These are phyloP conservation scores for Platanus orientalis DNA, from an alignment of 164 flowering plant genomes.

Conservation along the genomic window DNA sequence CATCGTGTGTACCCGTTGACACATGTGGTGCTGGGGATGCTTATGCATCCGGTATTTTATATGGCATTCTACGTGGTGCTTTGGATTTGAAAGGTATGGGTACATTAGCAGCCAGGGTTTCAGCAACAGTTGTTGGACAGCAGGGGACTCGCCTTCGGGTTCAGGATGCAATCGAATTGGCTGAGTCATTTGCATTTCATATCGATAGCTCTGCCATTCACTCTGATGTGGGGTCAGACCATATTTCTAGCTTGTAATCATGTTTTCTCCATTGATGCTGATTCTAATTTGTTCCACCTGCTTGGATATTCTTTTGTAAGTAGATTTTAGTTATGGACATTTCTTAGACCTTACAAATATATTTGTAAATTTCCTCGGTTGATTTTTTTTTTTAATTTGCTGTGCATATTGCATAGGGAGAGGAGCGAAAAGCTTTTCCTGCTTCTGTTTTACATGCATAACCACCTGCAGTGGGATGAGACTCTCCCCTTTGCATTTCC, in stretches of 20 bases:
- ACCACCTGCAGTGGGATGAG: not conserved
- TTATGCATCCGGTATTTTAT: conserved; percentile 88
- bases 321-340: not conserved
- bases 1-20: conserved; percentile 75
- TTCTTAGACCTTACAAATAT: not conserved
- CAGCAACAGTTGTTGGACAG: conserved; percentile 86
- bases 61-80: conserved; percentile 62
- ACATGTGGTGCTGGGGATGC: conserved; percentile 99
- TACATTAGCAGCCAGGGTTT: conserved; percentile 69
- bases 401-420: not conserved
- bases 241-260: conserved; percentile 28
- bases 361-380: not conserved
- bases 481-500: no score
- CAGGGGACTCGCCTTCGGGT: conserved; percentile 90
- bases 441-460: not conserved
- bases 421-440: no score
- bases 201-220: conserved; percentile 28
- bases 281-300: not conserved
- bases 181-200: conserved; percentile 49
- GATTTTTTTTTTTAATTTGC: not conserved
- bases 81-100: conserved; percentile 84
- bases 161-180: conserved; percentile 63
- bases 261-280: not conserved
- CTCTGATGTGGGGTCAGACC: conserved; percentile 57
- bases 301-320: not conserved